Conservation (phyloP, 2,329 filamentous ascomycete species). For the Aspergillus melleus region DNA sequence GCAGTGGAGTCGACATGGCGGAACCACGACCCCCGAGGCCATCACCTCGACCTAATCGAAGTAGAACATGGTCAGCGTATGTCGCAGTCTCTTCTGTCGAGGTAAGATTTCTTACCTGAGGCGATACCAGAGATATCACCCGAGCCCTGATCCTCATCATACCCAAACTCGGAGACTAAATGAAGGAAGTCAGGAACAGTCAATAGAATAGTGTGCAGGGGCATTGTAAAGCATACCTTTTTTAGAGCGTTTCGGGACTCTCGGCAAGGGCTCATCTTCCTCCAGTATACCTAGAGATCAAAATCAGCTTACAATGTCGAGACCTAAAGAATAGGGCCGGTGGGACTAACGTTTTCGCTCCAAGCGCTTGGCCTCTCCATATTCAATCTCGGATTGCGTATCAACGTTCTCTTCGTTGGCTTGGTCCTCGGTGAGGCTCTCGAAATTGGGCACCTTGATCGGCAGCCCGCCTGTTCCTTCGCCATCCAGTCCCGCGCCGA, state of each 20-base stretch:
- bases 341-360: slow-evolving; percentile 47
- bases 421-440: slow-evolving; percentile 50
- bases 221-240: slow-evolving; percentile 33
- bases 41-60: slow-evolving; percentile 18
- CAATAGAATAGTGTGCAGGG: neutral
- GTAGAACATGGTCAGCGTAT: neutral
- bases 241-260: slow-evolving; percentile 46
- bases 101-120: slow-evolving; percentile 15
- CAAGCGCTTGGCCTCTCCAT: slow-evolving; percentile 49
- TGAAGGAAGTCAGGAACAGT: neutral
- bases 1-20: slow-evolving; percentile 39
- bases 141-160: slow-evolving; percentile 36
- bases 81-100: neutral
- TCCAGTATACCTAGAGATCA: slow-evolving; percentile 43
- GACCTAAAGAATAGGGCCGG: neutral
- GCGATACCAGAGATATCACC: slow-evolving; percentile 21
- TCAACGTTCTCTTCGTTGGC: slow-evolving; percentile 54
- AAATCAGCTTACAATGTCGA: slow-evolving; percentile 10
- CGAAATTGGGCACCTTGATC: slow-evolving; percentile 49
- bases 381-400: slow-evolving; percentile 49
- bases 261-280: slow-evolving; percentile 48
- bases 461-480: slow-evolving; percentile 46
- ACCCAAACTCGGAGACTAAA: slow-evolving; percentile 25
- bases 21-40: slow-evolving; percentile 23
- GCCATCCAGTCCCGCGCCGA: slow-evolving; percentile 59